These are phyloP conservation scores for Marsdenia floribunda DNA, from an alignment of 257 asterid species.

Conservation along the genomic window DNA sequence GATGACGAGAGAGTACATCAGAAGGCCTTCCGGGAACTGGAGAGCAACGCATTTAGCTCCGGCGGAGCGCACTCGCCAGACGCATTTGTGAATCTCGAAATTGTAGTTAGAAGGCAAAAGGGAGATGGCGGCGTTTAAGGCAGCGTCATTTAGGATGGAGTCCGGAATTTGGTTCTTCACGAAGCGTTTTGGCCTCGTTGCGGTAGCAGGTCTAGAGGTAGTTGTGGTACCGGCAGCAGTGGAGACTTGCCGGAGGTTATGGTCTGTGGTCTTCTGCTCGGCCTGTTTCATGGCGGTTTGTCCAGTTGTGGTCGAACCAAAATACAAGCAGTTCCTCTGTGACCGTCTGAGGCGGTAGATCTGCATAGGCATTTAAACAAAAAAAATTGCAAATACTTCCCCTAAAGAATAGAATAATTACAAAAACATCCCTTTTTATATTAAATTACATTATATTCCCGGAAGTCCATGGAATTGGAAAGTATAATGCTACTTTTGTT, in stretches of 20 bases:
- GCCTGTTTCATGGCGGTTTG: background rate
- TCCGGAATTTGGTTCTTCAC: constrained; percentile 82
- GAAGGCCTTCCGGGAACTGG: constrained; percentile 93
- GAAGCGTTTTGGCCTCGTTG: constrained; percentile 68
- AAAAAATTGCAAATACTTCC: background rate
- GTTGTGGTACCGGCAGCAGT: background rate
- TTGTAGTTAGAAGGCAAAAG: constrained; percentile 83
- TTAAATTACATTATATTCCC: background rate
- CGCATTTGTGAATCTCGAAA: constrained; percentile 89
- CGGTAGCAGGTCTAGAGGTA: background rate
- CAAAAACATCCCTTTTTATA: background rate
- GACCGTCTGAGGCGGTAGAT: background rate
- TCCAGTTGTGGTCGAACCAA: background rate
- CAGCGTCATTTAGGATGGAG: constrained; percentile 65
- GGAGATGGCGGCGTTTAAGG: constrained; percentile 80
- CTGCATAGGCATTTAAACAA: background rate
- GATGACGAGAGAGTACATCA: constrained; percentile 75
- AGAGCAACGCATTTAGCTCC: constrained; percentile 76
- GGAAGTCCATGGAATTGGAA: too few relatives aligned
- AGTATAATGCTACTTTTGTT: too few relatives aligned
- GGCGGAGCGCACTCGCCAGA: constrained; percentile 68
- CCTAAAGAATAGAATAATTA: background rate
- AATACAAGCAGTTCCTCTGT: background rate
- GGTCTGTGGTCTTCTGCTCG: background rate
- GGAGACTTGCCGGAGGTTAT: background rate